Base-by-base conservation (phyloP, 2,329 filamentous ascomycete species). In the Pezicula neosporulosa region DNA sequence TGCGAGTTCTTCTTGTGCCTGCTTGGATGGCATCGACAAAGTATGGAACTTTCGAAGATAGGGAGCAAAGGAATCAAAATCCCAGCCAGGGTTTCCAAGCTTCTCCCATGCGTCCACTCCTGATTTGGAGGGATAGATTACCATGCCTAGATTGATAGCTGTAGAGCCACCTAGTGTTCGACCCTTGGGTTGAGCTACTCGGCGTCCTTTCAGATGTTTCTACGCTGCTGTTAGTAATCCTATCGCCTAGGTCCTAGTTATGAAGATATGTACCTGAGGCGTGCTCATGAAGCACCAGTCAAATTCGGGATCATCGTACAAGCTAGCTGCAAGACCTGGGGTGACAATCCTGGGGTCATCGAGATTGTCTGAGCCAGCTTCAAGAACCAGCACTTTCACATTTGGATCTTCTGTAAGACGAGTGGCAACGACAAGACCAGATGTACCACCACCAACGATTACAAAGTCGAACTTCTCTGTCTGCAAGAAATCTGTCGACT, bases 71-170 rank as follows among this genome's bases (percentile, higher is more conserved):
- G 56, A 56, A 6, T 69, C 58, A 56, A 65, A 71, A 16, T 61
- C 62, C 72, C 72, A 76, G 18, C 70, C 71, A 1, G 61, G 52
- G 39, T 73, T 74, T 0, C 72, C 73, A 7, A 76, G 54, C 1
- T 59, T 58, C 16, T 62, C 63, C 72, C 73, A 76, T 1, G 64
- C 59, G 35, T 74, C 60, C 33, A 72, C 66, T 16, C 68, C 66
- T 1, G 59, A 49, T 18, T 61, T 56, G 12, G 59, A 56, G 3
- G 52, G 50, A 8, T 51, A 46, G 6, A 53, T 48, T 16, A 57
- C 45, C 58, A 67, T 65, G 15, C 65, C 48, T 24, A 63, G 61
- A 44, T 72, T 72, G 52, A 72, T 68, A 0, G 62, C 68, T 28
- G 56, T 63, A 13, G 60, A 66, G 6, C 69, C 68, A 9, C 70